These are phyloP conservation scores for Lodderomyces beijingensis DNA, from an alignment of 1,139 yeast species.

Conservation along the genomic window DNA sequence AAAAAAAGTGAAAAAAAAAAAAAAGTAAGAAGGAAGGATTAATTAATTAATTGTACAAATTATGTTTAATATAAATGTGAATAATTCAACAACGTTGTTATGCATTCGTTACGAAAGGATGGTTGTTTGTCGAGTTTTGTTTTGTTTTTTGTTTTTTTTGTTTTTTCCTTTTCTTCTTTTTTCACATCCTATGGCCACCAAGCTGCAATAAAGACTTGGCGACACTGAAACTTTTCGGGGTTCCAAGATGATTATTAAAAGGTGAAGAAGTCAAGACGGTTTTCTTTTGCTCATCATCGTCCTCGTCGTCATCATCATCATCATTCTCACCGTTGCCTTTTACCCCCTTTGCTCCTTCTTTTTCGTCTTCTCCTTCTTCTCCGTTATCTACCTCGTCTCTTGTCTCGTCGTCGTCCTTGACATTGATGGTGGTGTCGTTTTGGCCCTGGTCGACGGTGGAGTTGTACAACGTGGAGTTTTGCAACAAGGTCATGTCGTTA, in stretches of 20 bases:
- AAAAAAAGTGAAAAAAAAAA: no score
- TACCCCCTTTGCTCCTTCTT: constrained; percentile 2
- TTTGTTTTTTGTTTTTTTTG: neutral
- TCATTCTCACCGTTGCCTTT: constrained; percentile 5
- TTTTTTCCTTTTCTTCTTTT: constrained; percentile 1
- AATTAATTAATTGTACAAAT: no score
- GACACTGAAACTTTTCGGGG: constrained; percentile 48
- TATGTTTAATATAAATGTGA: no score
- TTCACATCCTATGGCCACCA: constrained; percentile 23
- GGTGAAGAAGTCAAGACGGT: constrained; percentile 29
- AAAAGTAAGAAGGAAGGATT: no score
- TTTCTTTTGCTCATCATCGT: constrained; percentile 8
- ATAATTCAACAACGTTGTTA: no score
- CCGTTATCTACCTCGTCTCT: constrained; percentile 1
- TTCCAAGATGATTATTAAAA: constrained; percentile 30
- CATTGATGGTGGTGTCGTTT: constrained; percentile 5
- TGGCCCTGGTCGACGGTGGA: constrained; percentile 10
- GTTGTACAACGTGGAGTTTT: constrained; percentile 17
- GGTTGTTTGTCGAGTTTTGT: neutral
- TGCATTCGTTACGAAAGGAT: no score
- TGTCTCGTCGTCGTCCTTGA: constrained; percentile 5
- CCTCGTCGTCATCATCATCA: constrained; percentile 3
- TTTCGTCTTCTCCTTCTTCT: constrained; percentile 9
- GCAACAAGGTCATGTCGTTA: constrained; percentile 17
- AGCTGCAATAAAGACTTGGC: constrained; percentile 47